Evolutionary conservation across 352 stramenopile genomes (phyloP).

Genomic region (Globisporangium rhizosaccharum): DNA sequence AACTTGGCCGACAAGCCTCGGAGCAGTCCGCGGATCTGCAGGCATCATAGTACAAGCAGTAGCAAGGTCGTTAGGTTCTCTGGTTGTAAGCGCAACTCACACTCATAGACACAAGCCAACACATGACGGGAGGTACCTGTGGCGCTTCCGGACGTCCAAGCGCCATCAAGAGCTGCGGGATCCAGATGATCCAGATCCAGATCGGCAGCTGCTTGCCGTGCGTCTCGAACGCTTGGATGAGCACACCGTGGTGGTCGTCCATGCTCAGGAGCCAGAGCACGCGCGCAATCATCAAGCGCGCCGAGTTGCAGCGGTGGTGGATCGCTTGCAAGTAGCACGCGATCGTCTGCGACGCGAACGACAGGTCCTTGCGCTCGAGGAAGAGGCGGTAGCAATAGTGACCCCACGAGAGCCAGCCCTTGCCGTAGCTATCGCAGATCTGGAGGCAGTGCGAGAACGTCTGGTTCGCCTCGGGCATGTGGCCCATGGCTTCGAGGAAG

Average conservation of each 20-base stretch:
- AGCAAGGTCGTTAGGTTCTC: no score
- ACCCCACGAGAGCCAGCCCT: slow-evolving; percentile 95
- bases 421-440: slow-evolving; percentile 90
- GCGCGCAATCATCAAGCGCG: slow-evolving; percentile 85
- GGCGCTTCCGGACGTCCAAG: slow-evolving; percentile 90
- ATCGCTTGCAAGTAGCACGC: slow-evolving; percentile 93
- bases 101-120: background rate
- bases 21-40: slow-evolving; percentile 74
- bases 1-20: slow-evolving; percentile 90
- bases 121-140: slow-evolving; percentile 18
- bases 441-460: slow-evolving; percentile 90
- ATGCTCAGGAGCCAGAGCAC: slow-evolving; percentile 90
- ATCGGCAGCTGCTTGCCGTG: slow-evolving; percentile 93
- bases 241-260: slow-evolving; percentile 69
- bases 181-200: slow-evolving; percentile 99
- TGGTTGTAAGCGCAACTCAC: no score
- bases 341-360: slow-evolving; percentile 86
- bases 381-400: slow-evolving; percentile 89
- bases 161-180: slow-evolving; percentile 95
- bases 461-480: slow-evolving; percentile 77
- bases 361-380: slow-evolving; percentile 62
- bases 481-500: slow-evolving; percentile 84
- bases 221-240: slow-evolving; percentile 90
- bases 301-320: slow-evolving; percentile 86
- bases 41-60: background rate